These are phyloP conservation scores for Kwoniella botswanensis DNA, from an alignment of 768 basidiomycete species.

Conservation along the genomic window DNA sequence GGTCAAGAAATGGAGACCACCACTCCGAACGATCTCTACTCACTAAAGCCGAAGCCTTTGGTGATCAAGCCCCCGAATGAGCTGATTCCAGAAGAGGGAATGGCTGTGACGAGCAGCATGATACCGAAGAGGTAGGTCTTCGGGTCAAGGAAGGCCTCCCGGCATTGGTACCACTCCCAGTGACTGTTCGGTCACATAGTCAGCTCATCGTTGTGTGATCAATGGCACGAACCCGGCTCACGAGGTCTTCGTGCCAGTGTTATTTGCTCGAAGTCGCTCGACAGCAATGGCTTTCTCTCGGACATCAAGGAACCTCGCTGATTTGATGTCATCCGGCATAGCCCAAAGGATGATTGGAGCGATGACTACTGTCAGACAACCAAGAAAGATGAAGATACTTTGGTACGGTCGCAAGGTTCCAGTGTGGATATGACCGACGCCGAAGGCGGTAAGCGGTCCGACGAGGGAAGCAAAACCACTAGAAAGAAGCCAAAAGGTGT, in stretches of 20 bases:
- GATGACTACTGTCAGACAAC: too few species aligned
- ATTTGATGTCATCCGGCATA: too few species aligned
- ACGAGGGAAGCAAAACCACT: conserved; percentile 31
- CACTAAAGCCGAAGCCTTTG: conserved; percentile 24
- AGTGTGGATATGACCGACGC: conserved; percentile 18
- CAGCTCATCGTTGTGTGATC: too few species aligned
- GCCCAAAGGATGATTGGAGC: too few species aligned
- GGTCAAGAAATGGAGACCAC: too few species aligned
- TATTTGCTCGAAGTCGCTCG: conserved; percentile 41
- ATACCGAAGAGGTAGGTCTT: conserved; percentile 35
- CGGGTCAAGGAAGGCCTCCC: conserved; percentile 33
- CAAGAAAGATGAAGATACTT: conserved; percentile 30
- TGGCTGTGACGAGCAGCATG: conserved; percentile 21
- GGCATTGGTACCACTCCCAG: conserved; percentile 40
- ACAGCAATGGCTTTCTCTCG: conserved; percentile 34
- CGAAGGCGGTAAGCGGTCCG: conserved; percentile 28
- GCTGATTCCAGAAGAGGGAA: conserved; percentile 19
- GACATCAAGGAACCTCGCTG: conserved; percentile 21
- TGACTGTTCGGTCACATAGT: too few species aligned
- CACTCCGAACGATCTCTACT: conserved; percentile 7
- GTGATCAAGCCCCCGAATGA: conserved; percentile 30
- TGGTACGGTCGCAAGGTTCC: conserved; percentile 28
- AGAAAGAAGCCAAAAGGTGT: conserved; percentile 30
- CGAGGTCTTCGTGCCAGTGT: conserved; percentile 37
- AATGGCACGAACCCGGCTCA: background rate